A percentile compares a stretch with the other conserved stretches of the same genome.
Evolutionary conservation across 345 rosid species (phyloP).

Genomic region (Lepidium didymum): DNA sequence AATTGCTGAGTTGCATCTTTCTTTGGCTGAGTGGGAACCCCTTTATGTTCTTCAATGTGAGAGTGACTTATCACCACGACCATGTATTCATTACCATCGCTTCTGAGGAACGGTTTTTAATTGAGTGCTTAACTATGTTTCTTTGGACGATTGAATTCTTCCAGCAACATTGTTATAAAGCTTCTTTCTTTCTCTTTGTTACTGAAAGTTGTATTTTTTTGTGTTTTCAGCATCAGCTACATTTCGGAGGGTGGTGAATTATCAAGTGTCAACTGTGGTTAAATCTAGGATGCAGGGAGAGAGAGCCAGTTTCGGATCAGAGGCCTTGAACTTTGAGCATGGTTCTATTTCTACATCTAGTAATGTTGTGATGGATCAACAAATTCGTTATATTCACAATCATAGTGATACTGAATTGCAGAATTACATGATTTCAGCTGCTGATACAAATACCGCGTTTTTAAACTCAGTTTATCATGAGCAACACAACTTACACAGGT

Average conservation of each 20-base stretch:
- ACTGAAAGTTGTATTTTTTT: background rate
- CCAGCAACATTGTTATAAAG: background rate
- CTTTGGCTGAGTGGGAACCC: background rate
- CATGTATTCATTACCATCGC: background rate
- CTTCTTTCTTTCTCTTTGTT: background rate
- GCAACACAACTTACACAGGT: slow-evolving; percentile 39
- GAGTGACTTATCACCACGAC: too few relatives aligned
- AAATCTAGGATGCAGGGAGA: slow-evolving; percentile 77
- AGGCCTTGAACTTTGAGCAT: slow-evolving; percentile 62
- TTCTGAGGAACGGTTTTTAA: background rate
- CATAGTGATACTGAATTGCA: slow-evolving; percentile 40
- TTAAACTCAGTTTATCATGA: slow-evolving; percentile 45
- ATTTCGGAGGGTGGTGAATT: slow-evolving; percentile 18
- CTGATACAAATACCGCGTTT: slow-evolving; percentile 31
- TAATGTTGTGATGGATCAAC: slow-evolving; percentile 52
- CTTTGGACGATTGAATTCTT: background rate
- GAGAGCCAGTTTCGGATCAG: slow-evolving; percentile 66
- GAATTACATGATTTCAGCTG: slow-evolving; percentile 43
- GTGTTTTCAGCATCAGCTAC: slow-evolving; percentile 1
- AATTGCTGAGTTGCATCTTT: background rate
- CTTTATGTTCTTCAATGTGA: background rate
- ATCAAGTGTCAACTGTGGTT: slow-evolving; percentile 3
- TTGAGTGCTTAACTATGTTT: background rate
- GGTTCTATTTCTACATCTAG: slow-evolving; percentile 73
- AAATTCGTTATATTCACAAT: slow-evolving; percentile 44